Evolutionary conservation across 163 green algal genomes (phyloP).

Genomic region (Chlamydomonas reinhardtii): DNA sequence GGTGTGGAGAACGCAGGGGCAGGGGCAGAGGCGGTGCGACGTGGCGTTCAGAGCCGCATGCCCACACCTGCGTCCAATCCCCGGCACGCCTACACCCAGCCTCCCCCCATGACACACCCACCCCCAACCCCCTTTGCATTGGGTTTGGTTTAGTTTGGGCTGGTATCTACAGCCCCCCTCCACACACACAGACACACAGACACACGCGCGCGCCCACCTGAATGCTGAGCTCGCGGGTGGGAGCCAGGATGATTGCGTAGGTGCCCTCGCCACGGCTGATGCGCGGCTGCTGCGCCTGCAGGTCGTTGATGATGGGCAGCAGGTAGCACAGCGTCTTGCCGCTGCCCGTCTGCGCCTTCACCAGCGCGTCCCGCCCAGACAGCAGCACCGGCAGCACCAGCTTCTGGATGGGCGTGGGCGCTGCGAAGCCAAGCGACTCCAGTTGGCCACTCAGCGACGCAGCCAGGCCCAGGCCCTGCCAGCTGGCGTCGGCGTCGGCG

Average conservation of each 20-base stretch:
- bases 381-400: constrained; percentile 77
- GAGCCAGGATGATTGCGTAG: constrained; percentile 84
- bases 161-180: no score
- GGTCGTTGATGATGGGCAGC: constrained; percentile 86
- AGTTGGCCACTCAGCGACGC: constrained; percentile 69
- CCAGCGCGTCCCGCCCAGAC: constrained; percentile 87
- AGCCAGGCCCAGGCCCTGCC: constrained; percentile 68
- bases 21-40: no score
- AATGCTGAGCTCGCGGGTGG: constrained; percentile 90
- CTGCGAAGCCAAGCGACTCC: constrained; percentile 72
- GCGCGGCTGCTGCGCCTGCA: constrained; percentile 65
- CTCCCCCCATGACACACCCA: no score
- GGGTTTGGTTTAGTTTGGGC: no score
- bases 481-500: constrained; percentile 17
- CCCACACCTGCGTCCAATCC: neutral
- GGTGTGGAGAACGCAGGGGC: no score
- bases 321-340: constrained; percentile 97
- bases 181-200: no score
- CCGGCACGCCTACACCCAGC: neutral
- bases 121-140: no score
- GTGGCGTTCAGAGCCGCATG: no score
- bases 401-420: constrained; percentile 86
- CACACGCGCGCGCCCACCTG: neutral
- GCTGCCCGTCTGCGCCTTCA: constrained; percentile 87
- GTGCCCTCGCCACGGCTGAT: constrained; percentile 79